phyloP scores from a whole-genome alignment of 139 green algal species.

The Picocystis salinarum region DNA sequence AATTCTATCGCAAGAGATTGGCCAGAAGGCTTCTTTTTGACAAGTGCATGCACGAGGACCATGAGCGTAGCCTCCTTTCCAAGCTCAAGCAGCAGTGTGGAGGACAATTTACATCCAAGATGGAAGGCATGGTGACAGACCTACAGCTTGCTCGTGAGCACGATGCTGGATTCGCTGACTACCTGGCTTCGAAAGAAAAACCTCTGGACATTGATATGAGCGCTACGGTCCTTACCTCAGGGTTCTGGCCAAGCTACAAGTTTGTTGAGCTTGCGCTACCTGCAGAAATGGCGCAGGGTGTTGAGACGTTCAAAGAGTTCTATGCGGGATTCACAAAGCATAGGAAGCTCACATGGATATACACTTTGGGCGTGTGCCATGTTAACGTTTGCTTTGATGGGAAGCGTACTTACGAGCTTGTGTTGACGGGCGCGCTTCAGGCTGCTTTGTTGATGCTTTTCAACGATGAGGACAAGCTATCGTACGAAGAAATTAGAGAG shows the following conservation, averaged over 20 bases:
- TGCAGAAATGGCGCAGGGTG: constrained; percentile 57
- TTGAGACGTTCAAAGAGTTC: constrained; percentile 73
- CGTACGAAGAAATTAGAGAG: constrained; percentile 56
- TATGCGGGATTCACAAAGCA: constrained; percentile 56
- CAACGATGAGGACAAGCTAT: constrained; percentile 57
- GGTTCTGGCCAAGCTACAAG: constrained; percentile 77
- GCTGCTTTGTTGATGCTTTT: constrained; percentile 71
- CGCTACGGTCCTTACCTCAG: constrained; percentile 78
- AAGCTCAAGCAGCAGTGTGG: constrained; percentile 98
- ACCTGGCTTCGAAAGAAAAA: constrained; percentile 15
- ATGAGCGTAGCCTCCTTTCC: constrained; percentile 80
- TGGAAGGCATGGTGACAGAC: constrained; percentile 95
- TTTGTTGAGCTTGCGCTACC: constrained; percentile 69
- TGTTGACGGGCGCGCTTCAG: constrained; percentile 18
- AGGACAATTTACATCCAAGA: constrained; percentile 84
- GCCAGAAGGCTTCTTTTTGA: constrained; percentile 57
- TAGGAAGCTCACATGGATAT: constrained; percentile 86
- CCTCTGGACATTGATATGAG: constrained; percentile 52
- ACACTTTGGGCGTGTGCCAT: constrained; percentile 54
- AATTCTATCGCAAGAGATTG: constrained; percentile 97
- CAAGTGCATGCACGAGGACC: constrained; percentile 72
- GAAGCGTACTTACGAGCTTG: constrained; percentile 22
- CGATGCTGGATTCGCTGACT: constrained; percentile 29
- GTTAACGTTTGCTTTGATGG: constrained; percentile 66
- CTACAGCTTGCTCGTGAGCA: constrained; percentile 75